Percentiles rank a stretch among this genome's conserved stretches.
phyloP scores from a whole-genome alignment of 208 protist genomes.

The Leishmania martiniquensis region DNA sequence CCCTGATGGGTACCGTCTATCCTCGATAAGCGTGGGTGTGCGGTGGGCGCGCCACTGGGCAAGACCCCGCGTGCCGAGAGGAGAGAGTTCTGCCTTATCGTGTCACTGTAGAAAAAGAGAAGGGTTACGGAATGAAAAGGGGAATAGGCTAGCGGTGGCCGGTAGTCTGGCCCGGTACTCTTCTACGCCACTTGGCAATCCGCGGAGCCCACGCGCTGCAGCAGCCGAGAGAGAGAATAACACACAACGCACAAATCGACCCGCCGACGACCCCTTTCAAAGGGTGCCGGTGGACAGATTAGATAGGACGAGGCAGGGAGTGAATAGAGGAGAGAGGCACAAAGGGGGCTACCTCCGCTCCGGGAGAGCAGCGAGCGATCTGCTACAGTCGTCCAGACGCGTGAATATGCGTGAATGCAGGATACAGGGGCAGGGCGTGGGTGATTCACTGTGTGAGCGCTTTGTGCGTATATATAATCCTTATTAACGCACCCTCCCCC shows the following conservation, averaged over 20 bases:
- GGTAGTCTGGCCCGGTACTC: neutral
- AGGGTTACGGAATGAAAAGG: neutral
- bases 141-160: neutral
- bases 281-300: neutral
- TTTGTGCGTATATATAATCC: neutral
- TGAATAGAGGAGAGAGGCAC: neutral
- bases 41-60: neutral
- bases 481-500: neutral
- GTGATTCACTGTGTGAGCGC: neutral
- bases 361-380: neutral
- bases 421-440: neutral
- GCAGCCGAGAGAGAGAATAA: neutral
- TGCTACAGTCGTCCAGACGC: neutral
- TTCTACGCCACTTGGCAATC: neutral
- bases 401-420: neutral
- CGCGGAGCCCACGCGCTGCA: neutral
- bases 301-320: neutral
- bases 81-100: neutral
- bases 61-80: neutral
- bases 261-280: neutral
- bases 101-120: neutral
- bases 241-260: neutral
- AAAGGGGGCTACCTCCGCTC: neutral
- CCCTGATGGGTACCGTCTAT: too few species aligned
- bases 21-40: neutral